phyloP scores from a whole-genome alignment of 2,329 filamentous ascomycete species.

The Coniochaeta sp. region DNA sequence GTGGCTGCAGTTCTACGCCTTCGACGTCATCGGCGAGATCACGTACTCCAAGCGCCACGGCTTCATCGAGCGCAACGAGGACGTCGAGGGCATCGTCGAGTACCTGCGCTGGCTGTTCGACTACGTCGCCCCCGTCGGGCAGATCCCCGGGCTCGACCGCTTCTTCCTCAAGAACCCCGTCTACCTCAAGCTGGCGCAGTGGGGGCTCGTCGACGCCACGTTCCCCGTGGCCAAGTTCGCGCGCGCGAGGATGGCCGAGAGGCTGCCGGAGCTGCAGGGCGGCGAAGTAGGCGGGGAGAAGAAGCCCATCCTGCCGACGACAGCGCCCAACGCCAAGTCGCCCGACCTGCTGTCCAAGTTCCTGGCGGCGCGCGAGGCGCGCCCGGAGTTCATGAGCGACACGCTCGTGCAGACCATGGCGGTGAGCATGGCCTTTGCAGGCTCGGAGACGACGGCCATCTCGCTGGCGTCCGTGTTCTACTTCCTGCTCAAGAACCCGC shows the following conservation, averaged over 20 bases:
- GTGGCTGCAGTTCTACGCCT: constrained; percentile 77
- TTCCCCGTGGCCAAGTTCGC: constrained; percentile 71
- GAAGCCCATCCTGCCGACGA: constrained; percentile 30
- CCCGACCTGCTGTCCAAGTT: constrained; percentile 66
- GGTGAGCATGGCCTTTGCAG: constrained; percentile 66
- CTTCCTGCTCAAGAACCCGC: constrained; percentile 59
- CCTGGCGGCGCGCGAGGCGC: constrained; percentile 57
- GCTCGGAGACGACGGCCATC: constrained; percentile 75
- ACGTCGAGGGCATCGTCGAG: constrained; percentile 66
- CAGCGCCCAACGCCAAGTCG: constrained; percentile 28
- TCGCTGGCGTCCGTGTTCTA: constrained; percentile 67
- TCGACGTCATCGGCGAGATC: constrained; percentile 73
- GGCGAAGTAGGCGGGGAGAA: constrained; percentile 17
- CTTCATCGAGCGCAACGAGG: constrained; percentile 66
- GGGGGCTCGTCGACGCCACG: constrained; percentile 59
- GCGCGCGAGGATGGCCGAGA: constrained; percentile 57
- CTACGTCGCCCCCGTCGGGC: constrained; percentile 69
- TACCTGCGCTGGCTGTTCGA: constrained; percentile 59
- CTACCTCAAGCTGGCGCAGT: constrained; percentile 59
- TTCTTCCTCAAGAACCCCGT: constrained; percentile 70
- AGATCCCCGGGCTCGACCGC: constrained; percentile 63
- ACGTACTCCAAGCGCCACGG: constrained; percentile 71
- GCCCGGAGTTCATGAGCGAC: constrained; percentile 66
- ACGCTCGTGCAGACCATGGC: constrained; percentile 63
- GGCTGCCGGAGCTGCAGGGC: constrained; percentile 38